Evolutionary conservation across 805 yeast species (phyloP).

Genomic region (Candida nemodendra): DNA sequence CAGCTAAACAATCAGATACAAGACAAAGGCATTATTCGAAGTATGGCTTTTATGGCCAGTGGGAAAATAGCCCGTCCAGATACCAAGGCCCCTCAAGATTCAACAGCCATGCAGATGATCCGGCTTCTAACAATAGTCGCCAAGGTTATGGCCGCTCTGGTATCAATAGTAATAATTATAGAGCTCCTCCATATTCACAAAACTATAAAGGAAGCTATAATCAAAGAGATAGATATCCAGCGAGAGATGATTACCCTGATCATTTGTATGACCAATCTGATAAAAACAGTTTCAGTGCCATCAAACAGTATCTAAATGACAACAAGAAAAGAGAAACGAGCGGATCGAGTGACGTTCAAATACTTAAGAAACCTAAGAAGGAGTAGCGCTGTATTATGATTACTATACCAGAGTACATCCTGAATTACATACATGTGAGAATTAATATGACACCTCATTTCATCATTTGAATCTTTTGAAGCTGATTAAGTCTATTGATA

Average conservation of each 20-base stretch:
- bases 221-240: not conserved
- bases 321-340: constrained; percentile 15
- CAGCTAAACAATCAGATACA: constrained; percentile 3
- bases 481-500: constrained; percentile 53
- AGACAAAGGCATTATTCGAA: not conserved
- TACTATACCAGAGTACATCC: no score
- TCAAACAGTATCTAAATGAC: constrained; percentile 17
- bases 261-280: constrained; percentile 15
- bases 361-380: constrained; percentile 11
- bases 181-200: constrained; percentile 1
- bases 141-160: no score
- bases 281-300: constrained; percentile 16
- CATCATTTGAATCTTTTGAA: constrained; percentile 60
- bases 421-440: not conserved
- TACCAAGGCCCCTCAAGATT: not conserved
- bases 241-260: constrained; percentile 3
- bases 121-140: not conserved
- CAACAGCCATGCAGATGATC: not conserved
- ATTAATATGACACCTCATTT: constrained; percentile 8
- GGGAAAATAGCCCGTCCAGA: not conserved
- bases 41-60: not conserved
- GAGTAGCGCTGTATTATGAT: no score
- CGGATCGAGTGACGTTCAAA: not conserved
- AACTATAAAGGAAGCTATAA: constrained; percentile 1
- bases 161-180: not conserved